Base-by-base conservation (phyloP, 148 eudicot genomes). In the Mesembryanthemum crystallinum region DNA sequence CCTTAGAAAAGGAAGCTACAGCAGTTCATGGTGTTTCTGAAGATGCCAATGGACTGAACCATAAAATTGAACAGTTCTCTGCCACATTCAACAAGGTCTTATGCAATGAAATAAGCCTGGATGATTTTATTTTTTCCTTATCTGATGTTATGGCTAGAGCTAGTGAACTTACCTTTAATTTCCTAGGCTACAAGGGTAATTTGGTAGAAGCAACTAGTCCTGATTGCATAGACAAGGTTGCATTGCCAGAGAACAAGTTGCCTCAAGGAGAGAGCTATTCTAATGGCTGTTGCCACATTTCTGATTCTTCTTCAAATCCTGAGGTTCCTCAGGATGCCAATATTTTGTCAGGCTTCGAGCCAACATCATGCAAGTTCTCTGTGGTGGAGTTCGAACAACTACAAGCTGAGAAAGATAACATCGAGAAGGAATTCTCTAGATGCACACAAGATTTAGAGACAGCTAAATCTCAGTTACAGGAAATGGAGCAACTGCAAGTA, bases 171-270 rank as follows among this genome's bases (percentile, higher is more conserved):
- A 83, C 82, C 65, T 86, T 87, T 69, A 86, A 78, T 81, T 75
- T 89, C 71, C 74, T 82, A 72, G 90, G 92, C 51, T 88, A 85
- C 84, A 91, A 88, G 79, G 81, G 67, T 59, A 85, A 78, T 69
- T 94, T 85, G 74, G 73, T 71, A 24, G 97, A 90, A 76, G 81
- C 82, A 37, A 83, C 54, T 75, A 83, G 88, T 83, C 89, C 91
- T 80, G 97, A 91, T 74, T 95, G 96, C 78, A 92, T 95, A 6
- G 99, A 95, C 87, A 95, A 95, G 77, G 81, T 92, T 81, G 99
- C 89, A 15, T 83, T 92, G 76, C 94, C 97, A 63, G 97, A 92
- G 81, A 90, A 92, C 77, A 89, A 88, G 69, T 69, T 76, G 76
- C 79, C 85, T 45, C 83, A 77, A 55, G 90, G 79, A 35, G 90